A percentile compares a stretch with the other conserved stretches of the same genome.
Conservation (phyloP, 148 eudicot genomes). For the Arbutus unedo region DNA sequence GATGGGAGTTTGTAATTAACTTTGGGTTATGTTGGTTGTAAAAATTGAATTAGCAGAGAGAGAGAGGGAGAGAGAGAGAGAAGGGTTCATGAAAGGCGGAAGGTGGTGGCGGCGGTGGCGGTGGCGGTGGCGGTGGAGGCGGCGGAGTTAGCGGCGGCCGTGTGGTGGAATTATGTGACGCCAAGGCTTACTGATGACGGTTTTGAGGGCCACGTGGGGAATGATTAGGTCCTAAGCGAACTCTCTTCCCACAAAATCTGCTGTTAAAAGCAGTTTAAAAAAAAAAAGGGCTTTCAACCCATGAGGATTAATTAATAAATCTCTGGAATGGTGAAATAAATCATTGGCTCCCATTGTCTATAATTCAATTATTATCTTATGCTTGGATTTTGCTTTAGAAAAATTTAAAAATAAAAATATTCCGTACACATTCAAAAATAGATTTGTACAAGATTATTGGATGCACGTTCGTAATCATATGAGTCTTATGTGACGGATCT, state of each 20-base stretch:
- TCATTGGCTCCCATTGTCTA: background rate
- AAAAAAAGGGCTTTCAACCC: background rate
- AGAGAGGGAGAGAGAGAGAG: background rate
- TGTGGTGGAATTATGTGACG: background rate
- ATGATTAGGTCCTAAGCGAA: conserved; percentile 5
- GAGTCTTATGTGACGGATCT: too few relatives aligned
- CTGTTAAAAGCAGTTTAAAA: background rate
- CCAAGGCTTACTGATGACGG: too few relatives aligned
- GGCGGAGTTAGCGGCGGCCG: background rate
- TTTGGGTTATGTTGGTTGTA: conserved; percentile 10
- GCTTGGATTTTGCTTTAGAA: too few relatives aligned
- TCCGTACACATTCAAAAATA: too few relatives aligned
- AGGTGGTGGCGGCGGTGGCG: background rate
- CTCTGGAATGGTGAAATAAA: background rate
- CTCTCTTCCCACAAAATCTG: background rate
- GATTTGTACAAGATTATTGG: too few relatives aligned
- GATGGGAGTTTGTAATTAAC: conserved; percentile 4
- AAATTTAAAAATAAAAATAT: too few relatives aligned
- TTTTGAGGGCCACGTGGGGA: background rate
- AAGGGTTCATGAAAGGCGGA: background rate
- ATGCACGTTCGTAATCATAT: too few relatives aligned
- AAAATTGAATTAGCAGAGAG: background rate
- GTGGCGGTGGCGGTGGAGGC: background rate
- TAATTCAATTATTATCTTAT: too few relatives aligned
- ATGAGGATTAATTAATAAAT: background rate